phyloP scores from a whole-genome alignment of 148 eudicot species.

The Beta vulgaris region DNA sequence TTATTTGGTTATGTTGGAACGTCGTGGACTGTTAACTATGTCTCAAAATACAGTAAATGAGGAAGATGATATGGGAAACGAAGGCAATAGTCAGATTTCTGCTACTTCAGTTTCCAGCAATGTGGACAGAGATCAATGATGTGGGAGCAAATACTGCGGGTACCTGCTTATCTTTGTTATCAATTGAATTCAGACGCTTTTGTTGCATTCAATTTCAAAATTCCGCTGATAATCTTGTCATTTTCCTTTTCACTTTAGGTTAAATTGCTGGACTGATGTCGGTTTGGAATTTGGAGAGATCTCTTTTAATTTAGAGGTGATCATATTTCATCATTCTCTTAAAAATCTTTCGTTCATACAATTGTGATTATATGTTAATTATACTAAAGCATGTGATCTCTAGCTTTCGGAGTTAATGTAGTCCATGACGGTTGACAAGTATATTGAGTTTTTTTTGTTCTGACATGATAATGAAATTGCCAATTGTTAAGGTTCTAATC shows the following conservation, averaged over 20 bases:
- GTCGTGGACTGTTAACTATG: conserved; percentile 48
- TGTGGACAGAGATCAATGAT: conserved; percentile 7
- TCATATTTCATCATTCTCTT: not conserved
- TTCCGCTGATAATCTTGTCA: not conserved
- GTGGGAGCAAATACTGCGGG: conserved; percentile 1
- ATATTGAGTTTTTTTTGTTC: not conserved
- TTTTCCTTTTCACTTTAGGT: not conserved
- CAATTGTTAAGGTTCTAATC: too few relatives aligned
- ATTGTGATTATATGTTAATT: not conserved
- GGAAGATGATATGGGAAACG: conserved; percentile 24
- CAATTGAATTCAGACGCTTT: not conserved
- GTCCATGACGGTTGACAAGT: not conserved
- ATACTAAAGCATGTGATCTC: not conserved
- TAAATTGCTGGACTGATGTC: not conserved
- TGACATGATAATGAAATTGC: too few relatives aligned
- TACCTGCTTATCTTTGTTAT: conserved; percentile 5
- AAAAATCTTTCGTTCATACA: not conserved
- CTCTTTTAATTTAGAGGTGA: not conserved
- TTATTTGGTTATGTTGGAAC: conserved; percentile 64
- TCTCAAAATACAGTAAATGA: conserved; percentile 22
- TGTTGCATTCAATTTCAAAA: not conserved
- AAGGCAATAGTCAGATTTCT: conserved; percentile 6
- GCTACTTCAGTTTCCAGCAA: conserved; percentile 7
- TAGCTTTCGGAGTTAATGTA: not conserved
- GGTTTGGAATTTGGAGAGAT: not conserved